Evolutionary conservation across 2,329 filamentous ascomycete genomes (phyloP), one percentile per base, ranked within the genome.

Genomic region (Thielaviopsis ethacetica): DNA sequence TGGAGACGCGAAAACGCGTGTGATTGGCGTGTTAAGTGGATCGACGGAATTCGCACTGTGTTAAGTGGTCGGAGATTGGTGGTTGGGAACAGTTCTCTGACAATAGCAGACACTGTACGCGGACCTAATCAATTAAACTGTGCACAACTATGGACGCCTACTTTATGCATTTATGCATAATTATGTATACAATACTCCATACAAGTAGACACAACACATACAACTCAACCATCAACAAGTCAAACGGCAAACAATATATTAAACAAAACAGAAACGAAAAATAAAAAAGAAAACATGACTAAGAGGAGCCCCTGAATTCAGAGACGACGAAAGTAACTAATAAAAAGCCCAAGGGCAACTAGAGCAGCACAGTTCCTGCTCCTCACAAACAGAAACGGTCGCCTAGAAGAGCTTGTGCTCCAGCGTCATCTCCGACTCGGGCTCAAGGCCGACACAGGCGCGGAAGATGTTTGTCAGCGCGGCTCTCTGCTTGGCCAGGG

Each of bases 391-490:
- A 50, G 53, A 17, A 53, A 24, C 12, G 15, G 24, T 9, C 17
- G 22, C 15, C 72, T 80, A 88, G 71, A 96, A 91, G 64, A 97
- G 81, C 83, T 97, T 98, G 78, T 97, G 91, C 81, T 98, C 93
- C 57, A 97, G 81, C 49, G 91, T 96, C 93, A 98, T 98, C 71
- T 98, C 93, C 60, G 85, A 93, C 81, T 98, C 93, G 17, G 93
- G 93, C 79, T 96, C 88, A 62, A 98, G 81, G 64, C 93, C 93
- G 67, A 98, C 85, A 68, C 91, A 97, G 64, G 93, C 93, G 68
- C 91, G 90, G 84, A 98, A 95, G 75, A 98, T 96, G 78, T 98
- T 98, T 72, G 88, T 93, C 71, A 98, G 73, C 51, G 91, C 91
- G 65, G 83, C 86, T 65, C 93, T 89, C 79, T 98, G 93, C 82